Conservation (phyloP, 331 rosid genomes). For the Erythrophleum ivorense region DNA sequence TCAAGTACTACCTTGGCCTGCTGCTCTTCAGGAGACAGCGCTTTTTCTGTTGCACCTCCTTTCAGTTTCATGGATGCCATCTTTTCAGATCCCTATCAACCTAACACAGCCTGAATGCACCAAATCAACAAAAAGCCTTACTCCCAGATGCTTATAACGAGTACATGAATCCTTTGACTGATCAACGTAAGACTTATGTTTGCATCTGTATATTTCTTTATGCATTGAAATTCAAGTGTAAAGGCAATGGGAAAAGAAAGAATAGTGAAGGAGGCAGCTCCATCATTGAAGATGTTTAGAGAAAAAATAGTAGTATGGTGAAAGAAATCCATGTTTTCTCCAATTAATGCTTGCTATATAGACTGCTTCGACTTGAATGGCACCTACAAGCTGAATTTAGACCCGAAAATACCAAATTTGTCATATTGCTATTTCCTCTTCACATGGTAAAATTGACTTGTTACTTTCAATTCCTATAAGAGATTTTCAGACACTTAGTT, state of each 20-base stretch:
- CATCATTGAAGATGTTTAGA: not conserved
- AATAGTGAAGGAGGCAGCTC: not conserved
- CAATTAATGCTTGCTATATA: slow-evolving; percentile 20
- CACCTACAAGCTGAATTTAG: not conserved
- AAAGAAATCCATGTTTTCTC: not conserved
- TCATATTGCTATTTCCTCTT: not conserved
- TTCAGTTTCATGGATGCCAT: slow-evolving; percentile 57
- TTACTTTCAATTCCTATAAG: not conserved
- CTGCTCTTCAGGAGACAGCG: slow-evolving; percentile 56
- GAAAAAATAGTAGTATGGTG: not conserved
- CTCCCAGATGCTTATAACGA: not conserved
- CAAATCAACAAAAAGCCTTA: slow-evolving; percentile 7
- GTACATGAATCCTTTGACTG: slow-evolving; percentile 12
- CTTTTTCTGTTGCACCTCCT: slow-evolving; percentile 49
- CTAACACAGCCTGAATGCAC: slow-evolving; percentile 41
- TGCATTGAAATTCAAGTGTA: not conserved
- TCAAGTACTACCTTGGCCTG: slow-evolving; percentile 56
- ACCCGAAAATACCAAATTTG: not conserved
- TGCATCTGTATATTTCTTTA: not conserved
- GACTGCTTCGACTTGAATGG: slow-evolving; percentile 10
- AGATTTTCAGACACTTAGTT: not conserved
- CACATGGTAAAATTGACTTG: not conserved
- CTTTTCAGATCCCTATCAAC: slow-evolving; percentile 36
- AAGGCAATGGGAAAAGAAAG: not conserved
- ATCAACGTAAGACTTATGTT: not conserved